Evolutionary conservation across 2,329 filamentous ascomycete genomes (phyloP), one percentile per base, ranked within the genome.

Genomic region (Annulohypoxylon truncatum): DNA sequence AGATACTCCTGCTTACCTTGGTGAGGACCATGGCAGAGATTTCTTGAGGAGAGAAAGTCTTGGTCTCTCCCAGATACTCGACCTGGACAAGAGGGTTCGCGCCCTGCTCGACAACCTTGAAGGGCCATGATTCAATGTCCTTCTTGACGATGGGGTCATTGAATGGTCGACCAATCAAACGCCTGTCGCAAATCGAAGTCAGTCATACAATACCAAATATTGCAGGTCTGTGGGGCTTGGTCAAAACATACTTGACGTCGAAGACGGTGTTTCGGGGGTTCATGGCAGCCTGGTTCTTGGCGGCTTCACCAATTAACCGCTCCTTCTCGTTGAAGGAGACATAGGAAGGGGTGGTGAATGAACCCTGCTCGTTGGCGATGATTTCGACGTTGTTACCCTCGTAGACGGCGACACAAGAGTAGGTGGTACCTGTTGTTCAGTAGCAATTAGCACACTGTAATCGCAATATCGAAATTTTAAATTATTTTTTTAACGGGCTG

Each of bases 231-330:
- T 20, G 20, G 10, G 35, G 12, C 22, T 18, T 24, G 24, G 61
- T 28, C 50, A 57, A 60, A 61, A 84, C 91, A 85, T 83, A 96
- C 94, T 98, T 99, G 89, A 97, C 92, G 85, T 99, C 96, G 86
- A 98, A 99, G 84, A 99, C 89, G 77, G 96, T 99, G 88, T 98
- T 98, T 81, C 84, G 83, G 71, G 96, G 96, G 92, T 99, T 99
- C 93, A 98, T 97, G 79, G 96, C 95, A 80, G 95, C 96, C 90
- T 97, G 94, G 89, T 99, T 99, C 92, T 98, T 99, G 80, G 96
- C 96, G 68, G 96, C 95, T 89, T 98, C 96, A 87, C 96, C 96
- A 80, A 98, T 98, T 85, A 99, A 87, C 84, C 96, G 94, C 89
- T 99, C 96, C 87, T 97, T 93, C 78, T 95, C 91, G 81, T 94